Evolutionary conservation across 2,329 filamentous ascomycete species (phyloP), one percentile per base, ranked within the genome.

Genomic region (Aspergillus bombycis): DNA sequence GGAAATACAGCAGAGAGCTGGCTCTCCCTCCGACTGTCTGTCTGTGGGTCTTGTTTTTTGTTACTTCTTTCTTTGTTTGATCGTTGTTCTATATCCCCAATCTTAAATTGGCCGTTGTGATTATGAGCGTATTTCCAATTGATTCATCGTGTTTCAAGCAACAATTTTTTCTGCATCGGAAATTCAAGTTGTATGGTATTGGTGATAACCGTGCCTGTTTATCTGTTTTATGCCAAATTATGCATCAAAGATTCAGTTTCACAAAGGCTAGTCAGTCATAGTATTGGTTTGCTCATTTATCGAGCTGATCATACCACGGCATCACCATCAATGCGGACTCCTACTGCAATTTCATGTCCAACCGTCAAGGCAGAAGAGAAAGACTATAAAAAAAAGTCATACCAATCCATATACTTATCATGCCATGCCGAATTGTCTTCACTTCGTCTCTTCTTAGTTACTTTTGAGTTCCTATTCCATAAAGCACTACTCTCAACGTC

Each of bases 331-430:
- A 8, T 30, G 16, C 26, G 30, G 6, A 19, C 26, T n/a, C 23
- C 16, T 50, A 50, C 23, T 16, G 11, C 19, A 28, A 30, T 28
- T 50, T 28, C n/a, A 19, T 19, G 46, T 50, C 14, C 46, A 10
- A 30, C 46, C 19, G 14, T n/a, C 26, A 61, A 28, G 21, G 16
- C 4, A 28, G 57, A 48, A 45, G n/a, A 55, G 50, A 38, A 23
- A 59, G 3, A 57, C 28, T 52, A 19, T 50, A 1, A 30, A n/a
- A 50, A 50, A 30, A 54, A 68, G 64, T 73, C 69, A 71, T 71
- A 73, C 58, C 66, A 67, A 68, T 74, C 68, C 68, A 72, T 71
- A 58, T 65, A 65, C 60, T 53, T 64, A 68, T 69, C 69, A 75
- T 75, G 67, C 66, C 68, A 72, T 70, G 72, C 67, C 69, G 62